These are phyloP conservation scores for Tolypocladium amazonense DNA, from an alignment of 2,329 filamentous ascomycete species.

Conservation along the genomic window DNA sequence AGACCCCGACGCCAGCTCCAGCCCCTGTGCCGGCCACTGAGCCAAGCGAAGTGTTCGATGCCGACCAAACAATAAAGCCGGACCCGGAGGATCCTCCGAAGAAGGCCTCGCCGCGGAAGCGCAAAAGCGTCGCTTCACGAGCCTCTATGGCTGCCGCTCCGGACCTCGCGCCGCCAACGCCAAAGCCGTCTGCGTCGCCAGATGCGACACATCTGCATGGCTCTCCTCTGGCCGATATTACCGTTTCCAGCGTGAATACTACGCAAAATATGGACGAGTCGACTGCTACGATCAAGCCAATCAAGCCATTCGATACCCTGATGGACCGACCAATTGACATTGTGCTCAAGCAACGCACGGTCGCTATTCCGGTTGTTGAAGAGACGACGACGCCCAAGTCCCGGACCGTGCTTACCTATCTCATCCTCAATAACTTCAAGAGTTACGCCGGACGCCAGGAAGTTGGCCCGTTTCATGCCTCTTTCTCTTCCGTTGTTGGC, in stretches of 20 bases:
- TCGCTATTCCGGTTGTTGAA: constrained; percentile 58
- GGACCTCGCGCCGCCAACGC: constrained; percentile 28
- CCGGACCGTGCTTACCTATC: constrained; percentile 84
- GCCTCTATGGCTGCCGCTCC: constrained; percentile 28
- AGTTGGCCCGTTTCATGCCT: constrained; percentile 92
- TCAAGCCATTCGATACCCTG: constrained; percentile 66
- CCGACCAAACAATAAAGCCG: constrained; percentile 20
- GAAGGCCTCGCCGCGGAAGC: constrained; percentile 50
- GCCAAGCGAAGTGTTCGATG: constrained; percentile 25
- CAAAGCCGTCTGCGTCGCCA: constrained; percentile 45
- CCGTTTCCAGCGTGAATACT: constrained; percentile 51
- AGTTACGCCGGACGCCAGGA: constrained; percentile 94
- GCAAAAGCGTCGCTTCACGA: constrained; percentile 46
- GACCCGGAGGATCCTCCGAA: constrained; percentile 22
- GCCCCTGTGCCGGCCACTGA: constrained; percentile 9
- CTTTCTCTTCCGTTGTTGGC: constrained; percentile 94
- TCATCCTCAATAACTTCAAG: constrained; percentile 95
- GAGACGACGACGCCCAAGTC: constrained; percentile 65
- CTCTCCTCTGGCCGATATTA: constrained; percentile 65
- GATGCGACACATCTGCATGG: constrained; percentile 37
- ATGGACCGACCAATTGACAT: constrained; percentile 92
- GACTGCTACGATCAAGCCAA: constrained; percentile 48
- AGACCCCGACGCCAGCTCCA: constrained; percentile 15
- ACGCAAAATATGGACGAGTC: constrained; percentile 15
- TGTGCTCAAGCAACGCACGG: constrained; percentile 71